A percentile compares a stretch with the other conserved stretches of the same genome.
phyloP scores from a whole-genome alignment of 352 stramenopile genomes.

The Saprolegnia parasitica region DNA sequence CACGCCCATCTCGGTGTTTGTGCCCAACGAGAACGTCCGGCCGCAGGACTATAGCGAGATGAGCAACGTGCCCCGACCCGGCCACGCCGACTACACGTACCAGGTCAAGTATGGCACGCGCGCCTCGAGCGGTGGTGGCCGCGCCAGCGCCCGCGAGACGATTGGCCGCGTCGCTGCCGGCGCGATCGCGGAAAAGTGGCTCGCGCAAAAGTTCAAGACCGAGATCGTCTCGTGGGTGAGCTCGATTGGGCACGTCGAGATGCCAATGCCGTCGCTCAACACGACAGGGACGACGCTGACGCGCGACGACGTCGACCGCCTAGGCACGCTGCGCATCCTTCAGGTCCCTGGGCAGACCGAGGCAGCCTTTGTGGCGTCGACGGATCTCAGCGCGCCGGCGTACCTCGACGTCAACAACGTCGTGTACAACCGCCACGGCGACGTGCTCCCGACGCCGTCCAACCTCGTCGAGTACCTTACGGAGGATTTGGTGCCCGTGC shows the following conservation, averaged over 20 bases:
- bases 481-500: slow-evolving; percentile 86
- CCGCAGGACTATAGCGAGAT: slow-evolving; percentile 97
- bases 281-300: slow-evolving; percentile 57
- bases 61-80: slow-evolving; percentile 85
- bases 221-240: slow-evolving; percentile 86
- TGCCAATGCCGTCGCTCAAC: slow-evolving; percentile 69
- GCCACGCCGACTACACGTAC: slow-evolving; percentile 98
- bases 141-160: slow-evolving; percentile 95
- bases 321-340: slow-evolving; percentile 79
- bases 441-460: slow-evolving; percentile 45
- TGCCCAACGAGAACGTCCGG: slow-evolving; percentile 97
- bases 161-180: slow-evolving; percentile 97
- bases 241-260: slow-evolving; percentile 76
- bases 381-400: slow-evolving; percentile 62
- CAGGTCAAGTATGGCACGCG: slow-evolving; percentile 99
- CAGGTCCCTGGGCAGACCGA: slow-evolving; percentile 62
- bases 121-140: slow-evolving; percentile 94
- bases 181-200: slow-evolving; percentile 95
- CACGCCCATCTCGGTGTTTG: slow-evolving; percentile 95
- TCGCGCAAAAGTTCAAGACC: slow-evolving; percentile 89
- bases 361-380: slow-evolving; percentile 64
- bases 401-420: slow-evolving; percentile 93
- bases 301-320: slow-evolving; percentile 76
- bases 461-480: slow-evolving; percentile 65
- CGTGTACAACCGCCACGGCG: slow-evolving; percentile 81